These are phyloP conservation scores for Nasturtium officinale DNA, from an alignment of 345 rosid species.

Conservation along the genomic window DNA sequence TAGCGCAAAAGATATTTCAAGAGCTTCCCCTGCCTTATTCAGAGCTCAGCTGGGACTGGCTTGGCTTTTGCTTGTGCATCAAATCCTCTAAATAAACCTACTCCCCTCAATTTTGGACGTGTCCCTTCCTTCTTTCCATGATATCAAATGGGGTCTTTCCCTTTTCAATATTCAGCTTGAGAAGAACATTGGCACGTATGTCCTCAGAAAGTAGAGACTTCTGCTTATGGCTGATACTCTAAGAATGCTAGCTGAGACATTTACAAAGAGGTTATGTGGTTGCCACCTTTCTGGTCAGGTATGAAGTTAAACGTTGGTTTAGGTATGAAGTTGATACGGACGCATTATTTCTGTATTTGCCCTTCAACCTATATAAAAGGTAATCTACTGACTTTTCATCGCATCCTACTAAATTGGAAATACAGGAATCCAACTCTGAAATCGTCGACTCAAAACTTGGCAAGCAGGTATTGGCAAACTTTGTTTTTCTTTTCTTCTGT, in stretches of 20 bases:
- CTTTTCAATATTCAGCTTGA: constrained; percentile 86
- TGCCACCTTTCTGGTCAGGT: background rate
- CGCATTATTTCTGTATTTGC: no score
- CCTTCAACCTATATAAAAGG: constrained; percentile 44
- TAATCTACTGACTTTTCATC: constrained; percentile 22
- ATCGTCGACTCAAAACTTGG: constrained; percentile 90
- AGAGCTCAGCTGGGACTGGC: constrained; percentile 45
- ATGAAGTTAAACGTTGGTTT: background rate
- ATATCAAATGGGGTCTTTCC: constrained; percentile 78
- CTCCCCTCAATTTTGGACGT: constrained; percentile 75
- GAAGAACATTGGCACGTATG: constrained; percentile 92
- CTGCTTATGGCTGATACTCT: constrained; percentile 46
- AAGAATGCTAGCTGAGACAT: constrained; percentile 77
- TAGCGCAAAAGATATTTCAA: constrained; percentile 47
- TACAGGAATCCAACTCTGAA: constrained; percentile 68
- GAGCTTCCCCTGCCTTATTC: constrained; percentile 46
- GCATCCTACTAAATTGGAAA: constrained; percentile 13
- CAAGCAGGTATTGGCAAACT: constrained; percentile 66
- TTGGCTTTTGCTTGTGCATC: constrained; percentile 77
- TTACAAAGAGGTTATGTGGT: constrained; percentile 70
- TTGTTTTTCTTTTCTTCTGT: background rate
- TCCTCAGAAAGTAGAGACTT: constrained; percentile 61
- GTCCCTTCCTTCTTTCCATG: constrained; percentile 72
- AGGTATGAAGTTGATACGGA: accelerated
- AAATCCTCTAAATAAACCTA: constrained; percentile 75